Base-by-base conservation (phyloP, 352 stramenopile genomes). In the Halophytophthora polymorphica region DNA sequence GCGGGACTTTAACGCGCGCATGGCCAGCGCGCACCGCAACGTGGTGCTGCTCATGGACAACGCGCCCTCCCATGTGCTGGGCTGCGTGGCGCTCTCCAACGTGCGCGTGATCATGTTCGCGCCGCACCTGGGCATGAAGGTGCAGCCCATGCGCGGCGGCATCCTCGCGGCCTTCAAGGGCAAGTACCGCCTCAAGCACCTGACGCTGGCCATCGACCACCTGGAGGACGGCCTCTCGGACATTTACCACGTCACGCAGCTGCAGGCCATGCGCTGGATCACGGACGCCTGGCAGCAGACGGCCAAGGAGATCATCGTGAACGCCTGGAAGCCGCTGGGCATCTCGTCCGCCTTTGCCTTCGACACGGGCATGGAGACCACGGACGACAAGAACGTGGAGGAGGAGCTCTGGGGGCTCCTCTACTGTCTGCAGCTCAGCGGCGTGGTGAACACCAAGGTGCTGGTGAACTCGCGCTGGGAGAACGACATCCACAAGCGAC, bases 401-500 rank as follows among this genome's bases (percentile, higher is more conserved):
- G 83, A 92, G 61, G 83, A 94, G 44, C 66, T 94, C 1, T 94
- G 83, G 83, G 81, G 82, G 0, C 56, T 92, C 55, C 68, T 94
- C 14, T 94, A 94, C 66, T 94, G 83, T 35, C 61, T 94, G 33
- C 79, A 92, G 58, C 69, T 94, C 18, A 91, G 79, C 22, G 83
- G 83, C 29, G 58, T 94, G 2, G 83, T 94, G 18, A 92, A 90
- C 64, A 94, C 83, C 23, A 94, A 94, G 58, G 79, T 88, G 50
- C 63, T 94, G 13, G 79, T 94, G 39, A 94, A 94, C 74, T 91
- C 83, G 25, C 83, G 83, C 15, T 91, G 83, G 79, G 83, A 94
- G 60, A 94, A 90, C 42, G 83, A 94, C 45, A 89, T 94, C 25
- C 83, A 94, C 71, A 94, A 94, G 64, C 83, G 83, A 11, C 64